phyloP scores from a whole-genome alignment of 805 yeast genomes.

The Aciculoconidium aculeatum region DNA sequence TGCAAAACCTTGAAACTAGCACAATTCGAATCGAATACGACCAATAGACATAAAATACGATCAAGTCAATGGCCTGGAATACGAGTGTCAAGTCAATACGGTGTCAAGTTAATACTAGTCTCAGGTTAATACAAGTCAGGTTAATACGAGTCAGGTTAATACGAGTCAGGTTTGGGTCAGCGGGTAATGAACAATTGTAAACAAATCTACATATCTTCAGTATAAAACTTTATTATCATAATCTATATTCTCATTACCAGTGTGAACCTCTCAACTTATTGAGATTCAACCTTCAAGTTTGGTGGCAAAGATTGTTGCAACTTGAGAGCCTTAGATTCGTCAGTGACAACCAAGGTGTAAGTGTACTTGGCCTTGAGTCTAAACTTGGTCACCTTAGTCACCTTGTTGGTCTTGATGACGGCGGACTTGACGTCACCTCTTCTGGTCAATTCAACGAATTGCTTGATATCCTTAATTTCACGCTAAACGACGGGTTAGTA shows the following conservation, averaged over 20 bases:
- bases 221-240: background rate
- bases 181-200: background rate
- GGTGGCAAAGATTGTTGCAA: conserved; percentile 97
- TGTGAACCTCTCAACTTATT: conserved; percentile 33
- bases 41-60: no score
- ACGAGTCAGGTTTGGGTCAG: no score
- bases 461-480: conserved; percentile 95
- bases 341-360: conserved; percentile 94
- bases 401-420: conserved; percentile 88
- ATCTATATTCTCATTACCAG: no score
- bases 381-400: conserved; percentile 93
- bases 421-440: conserved; percentile 93
- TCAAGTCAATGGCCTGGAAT: no score
- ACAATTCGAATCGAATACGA: no score
- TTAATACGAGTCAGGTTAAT: no score
- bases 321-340: conserved; percentile 95
- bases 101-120: no score
- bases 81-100: no score
- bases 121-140: no score
- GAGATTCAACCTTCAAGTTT: conserved; percentile 62
- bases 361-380: conserved; percentile 92
- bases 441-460: conserved; percentile 93
- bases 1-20: no score
- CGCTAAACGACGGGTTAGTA: conserved; percentile 16
- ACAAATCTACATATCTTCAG: background rate